Evolutionary conservation across 108 stramenopile genomes (phyloP), one percentile per base, ranked within the genome.

Genomic region (Cyclotella kingstonii): DNA sequence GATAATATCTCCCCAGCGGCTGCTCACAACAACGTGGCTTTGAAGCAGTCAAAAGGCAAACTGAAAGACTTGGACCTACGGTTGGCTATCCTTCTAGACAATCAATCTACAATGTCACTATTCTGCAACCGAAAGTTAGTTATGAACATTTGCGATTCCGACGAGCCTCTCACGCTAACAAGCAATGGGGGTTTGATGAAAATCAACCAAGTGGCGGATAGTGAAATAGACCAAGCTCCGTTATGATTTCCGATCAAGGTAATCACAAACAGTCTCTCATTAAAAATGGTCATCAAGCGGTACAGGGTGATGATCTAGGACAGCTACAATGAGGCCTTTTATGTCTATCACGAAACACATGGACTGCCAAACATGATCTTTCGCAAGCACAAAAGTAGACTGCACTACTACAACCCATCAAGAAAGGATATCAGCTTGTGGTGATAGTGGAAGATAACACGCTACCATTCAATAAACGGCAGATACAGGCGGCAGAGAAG

Each of bases 261-360:
- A 10, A 63, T 63, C n/a, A 63, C 62, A 17, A 63, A 63, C 30
- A 63, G 50, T 14, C 19, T 63, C 4, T 51, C 28, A 17, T 12
- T 63, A 9, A 51, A 54, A 6, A 25, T 51, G 29, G 38, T 33
- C 14, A 63, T 51, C 27, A 10, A 6, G 10, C 3, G 5, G 5
- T 63, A 51, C 31, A 22, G 62, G 4, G 62, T 63, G 9, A 63
- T 49, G n/a, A n/a, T n/a, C n/a, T 63, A 63, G 29, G 52, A 63
- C 49, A 63, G 62, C 30, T 18, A 63, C 7, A 28, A 31, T 12
- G 21, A 18, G 19, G 39, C 35, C 12, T 63, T 63, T 27, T 40
- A 51, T 38, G 49, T 63, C 1, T 26, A 34, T 9, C 48, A 49
- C 2, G 38, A 51, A 29, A 31, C 38, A 23, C 27, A 51, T 36